These are phyloP conservation scores for Fusarium cicatricum DNA, from an alignment of 2,329 filamentous ascomycete species.

Conservation along the genomic window DNA sequence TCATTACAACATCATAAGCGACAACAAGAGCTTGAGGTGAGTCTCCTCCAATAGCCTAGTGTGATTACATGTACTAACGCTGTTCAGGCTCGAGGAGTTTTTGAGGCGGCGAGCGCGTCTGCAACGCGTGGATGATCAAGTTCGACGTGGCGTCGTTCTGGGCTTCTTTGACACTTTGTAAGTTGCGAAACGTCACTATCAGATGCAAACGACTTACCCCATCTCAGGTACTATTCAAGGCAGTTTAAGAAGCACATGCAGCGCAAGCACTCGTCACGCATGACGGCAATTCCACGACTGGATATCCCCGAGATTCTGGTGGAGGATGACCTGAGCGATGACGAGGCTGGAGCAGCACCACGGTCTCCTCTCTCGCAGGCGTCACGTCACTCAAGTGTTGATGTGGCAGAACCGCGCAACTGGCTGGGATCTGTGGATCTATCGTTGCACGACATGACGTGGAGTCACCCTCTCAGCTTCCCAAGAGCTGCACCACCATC, in stretches of 20 bases:
- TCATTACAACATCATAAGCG: constrained; percentile 98
- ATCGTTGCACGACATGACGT: constrained; percentile 44
- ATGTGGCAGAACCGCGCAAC: constrained; percentile 49
- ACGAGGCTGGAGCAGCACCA: constrained; percentile 37
- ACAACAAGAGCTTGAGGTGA: constrained; percentile 91
- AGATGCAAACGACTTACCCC: constrained; percentile 5
- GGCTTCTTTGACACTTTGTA: constrained; percentile 95
- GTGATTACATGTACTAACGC: constrained; percentile 39
- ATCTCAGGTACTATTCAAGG: constrained; percentile 76
- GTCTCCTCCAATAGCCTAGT: constrained; percentile 28
- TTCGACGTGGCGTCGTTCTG: constrained; percentile 86
- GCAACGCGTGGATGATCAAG: constrained; percentile 93
- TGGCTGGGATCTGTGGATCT: constrained; percentile 57
- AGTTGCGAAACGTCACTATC: constrained; percentile 41
- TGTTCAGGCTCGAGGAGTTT: constrained; percentile 84
- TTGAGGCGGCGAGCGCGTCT: constrained; percentile 87
- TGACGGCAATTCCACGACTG: constrained; percentile 81
- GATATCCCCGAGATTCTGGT: constrained; percentile 90
- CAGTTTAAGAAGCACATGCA: constrained; percentile 81
- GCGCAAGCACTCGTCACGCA: constrained; percentile 75
- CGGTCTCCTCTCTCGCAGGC: constrained; percentile 33
- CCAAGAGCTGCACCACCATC: constrained; percentile 58
- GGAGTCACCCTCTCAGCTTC: constrained; percentile 61
- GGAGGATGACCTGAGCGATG: constrained; percentile 73
- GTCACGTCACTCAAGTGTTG: constrained; percentile 36